phyloP scores from a whole-genome alignment of 768 basidiomycete genomes.

The Omphalotus guepiniiformis region DNA sequence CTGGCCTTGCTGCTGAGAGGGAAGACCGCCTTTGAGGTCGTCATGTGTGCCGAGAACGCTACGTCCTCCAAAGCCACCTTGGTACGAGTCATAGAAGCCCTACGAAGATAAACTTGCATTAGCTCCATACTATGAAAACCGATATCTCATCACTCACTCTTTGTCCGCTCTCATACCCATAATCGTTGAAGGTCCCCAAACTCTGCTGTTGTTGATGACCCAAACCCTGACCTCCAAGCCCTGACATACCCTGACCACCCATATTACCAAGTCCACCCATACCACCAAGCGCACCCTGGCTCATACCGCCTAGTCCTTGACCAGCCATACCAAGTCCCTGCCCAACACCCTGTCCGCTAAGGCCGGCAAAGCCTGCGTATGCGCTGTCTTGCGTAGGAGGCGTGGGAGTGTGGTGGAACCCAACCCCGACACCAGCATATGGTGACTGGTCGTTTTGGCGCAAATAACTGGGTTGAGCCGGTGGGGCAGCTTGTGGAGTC shows the following conservation, averaged over 20 bases:
- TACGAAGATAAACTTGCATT: constrained; percentile 29
- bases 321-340: constrained; percentile 2
- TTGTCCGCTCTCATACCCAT: constrained; percentile 63
- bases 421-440: constrained; percentile 32
- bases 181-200: constrained; percentile 60
- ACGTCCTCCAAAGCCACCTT: constrained; percentile 59
- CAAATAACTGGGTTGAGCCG: constrained; percentile 52
- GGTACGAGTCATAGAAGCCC: constrained; percentile 81
- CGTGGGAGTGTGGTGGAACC: constrained; percentile 75
- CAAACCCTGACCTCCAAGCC: constrained; percentile 28
- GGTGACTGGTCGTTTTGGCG: constrained; percentile 40
- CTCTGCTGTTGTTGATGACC: constrained; percentile 60
- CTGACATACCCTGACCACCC: too few species aligned
- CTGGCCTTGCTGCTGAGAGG: constrained; percentile 51
- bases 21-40: constrained; percentile 67
- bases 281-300: constrained; percentile 3
- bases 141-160: constrained; percentile 41
- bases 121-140: constrained; percentile 10
- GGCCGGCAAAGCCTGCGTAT: constrained; percentile 67
- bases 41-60: constrained; percentile 68
- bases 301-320: constrained; percentile 1
- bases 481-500: constrained; percentile 25
- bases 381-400: constrained; percentile 68
- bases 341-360: constrained; percentile 15
- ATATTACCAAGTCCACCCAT: constrained; percentile 9